Conservation (phyloP, 202 grass and related monocot species). For the Saccharum hybrid region DNA sequence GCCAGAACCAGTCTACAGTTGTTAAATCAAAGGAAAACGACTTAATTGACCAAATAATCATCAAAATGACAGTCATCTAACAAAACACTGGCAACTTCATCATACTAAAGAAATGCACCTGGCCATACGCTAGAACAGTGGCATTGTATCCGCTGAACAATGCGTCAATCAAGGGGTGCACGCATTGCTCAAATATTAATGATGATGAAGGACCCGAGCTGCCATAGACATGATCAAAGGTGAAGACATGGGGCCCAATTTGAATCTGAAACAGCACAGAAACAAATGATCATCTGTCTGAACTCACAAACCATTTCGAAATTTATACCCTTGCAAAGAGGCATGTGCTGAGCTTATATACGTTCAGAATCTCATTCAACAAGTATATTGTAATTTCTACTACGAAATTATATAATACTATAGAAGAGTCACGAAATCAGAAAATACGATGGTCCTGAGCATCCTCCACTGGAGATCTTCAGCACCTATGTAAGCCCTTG, state of each 20-base stretch:
- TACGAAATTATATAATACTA: constrained; percentile 1
- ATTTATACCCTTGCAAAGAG: background rate
- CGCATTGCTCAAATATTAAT: constrained; percentile 78
- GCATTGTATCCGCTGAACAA: constrained; percentile 88
- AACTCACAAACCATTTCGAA: constrained; percentile 5
- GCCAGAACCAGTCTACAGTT: constrained; percentile 83
- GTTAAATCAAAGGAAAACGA: constrained; percentile 28
- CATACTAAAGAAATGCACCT: constrained; percentile 54
- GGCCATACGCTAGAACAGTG: constrained; percentile 92
- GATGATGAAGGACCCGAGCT: constrained; percentile 58
- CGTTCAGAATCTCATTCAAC: background rate
- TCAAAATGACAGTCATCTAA: constrained; percentile 11
- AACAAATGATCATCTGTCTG: constrained; percentile 9
- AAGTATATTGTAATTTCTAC: background rate
- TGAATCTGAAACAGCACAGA: constrained; percentile 60
- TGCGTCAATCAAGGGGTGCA: constrained; percentile 70
- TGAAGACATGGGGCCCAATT: constrained; percentile 86
- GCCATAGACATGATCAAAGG: constrained; percentile 85
- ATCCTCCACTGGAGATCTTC: background rate
- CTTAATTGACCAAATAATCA: constrained; percentile 28
- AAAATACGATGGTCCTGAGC: background rate
- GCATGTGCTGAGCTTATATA: background rate
- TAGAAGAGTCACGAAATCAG: constrained; percentile 14
- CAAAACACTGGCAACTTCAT: constrained; percentile 22
- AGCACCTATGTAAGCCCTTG: background rate